phyloP scores from a whole-genome alignment of 768 basidiomycete species.

The Kwoniella heveanensis region DNA sequence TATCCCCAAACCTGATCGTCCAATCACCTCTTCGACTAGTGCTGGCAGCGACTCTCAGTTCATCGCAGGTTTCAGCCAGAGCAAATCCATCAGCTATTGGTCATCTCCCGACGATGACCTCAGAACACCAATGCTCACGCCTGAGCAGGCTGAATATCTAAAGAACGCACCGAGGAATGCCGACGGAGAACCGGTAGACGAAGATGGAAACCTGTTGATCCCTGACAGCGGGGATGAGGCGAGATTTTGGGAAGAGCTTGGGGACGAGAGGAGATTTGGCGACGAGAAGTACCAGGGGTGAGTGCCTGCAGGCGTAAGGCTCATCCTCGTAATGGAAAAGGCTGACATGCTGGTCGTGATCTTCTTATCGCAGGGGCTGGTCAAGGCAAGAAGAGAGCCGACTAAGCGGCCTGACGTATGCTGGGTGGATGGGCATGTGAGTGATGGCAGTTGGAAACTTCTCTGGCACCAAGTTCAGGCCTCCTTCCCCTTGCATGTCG shows the following conservation, averaged over 20 bases:
- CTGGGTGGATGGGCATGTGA: too few species aligned
- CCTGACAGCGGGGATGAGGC: slow-evolving; percentile 14
- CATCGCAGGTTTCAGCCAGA: too few species aligned
- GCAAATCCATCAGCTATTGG: slow-evolving; percentile 1
- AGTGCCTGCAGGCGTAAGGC: too few species aligned
- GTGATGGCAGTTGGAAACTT: too few species aligned
- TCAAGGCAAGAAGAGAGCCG: neutral
- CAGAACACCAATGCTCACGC: slow-evolving; percentile 1
- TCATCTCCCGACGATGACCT: neutral
- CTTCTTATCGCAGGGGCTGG: neutral
- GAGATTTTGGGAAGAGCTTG: neutral
- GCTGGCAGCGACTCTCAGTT: too few species aligned
- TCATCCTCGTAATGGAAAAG: too few species aligned
- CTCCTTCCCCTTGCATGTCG: too few species aligned
- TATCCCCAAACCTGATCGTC: slow-evolving; percentile 21
- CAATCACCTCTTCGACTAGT: neutral
- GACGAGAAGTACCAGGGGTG: neutral
- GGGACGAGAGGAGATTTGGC: neutral
- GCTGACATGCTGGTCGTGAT: too few species aligned
- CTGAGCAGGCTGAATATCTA: slow-evolving; percentile 25
- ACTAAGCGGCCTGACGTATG: too few species aligned
- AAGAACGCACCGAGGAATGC: slow-evolving; percentile 24
- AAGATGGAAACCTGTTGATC: slow-evolving; percentile 39
- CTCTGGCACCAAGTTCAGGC: too few species aligned
- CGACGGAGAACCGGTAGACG: slow-evolving; percentile 40